phyloP scores from a whole-genome alignment of 108 stramenopile genomes.

The Schizochytrium sp. region DNA sequence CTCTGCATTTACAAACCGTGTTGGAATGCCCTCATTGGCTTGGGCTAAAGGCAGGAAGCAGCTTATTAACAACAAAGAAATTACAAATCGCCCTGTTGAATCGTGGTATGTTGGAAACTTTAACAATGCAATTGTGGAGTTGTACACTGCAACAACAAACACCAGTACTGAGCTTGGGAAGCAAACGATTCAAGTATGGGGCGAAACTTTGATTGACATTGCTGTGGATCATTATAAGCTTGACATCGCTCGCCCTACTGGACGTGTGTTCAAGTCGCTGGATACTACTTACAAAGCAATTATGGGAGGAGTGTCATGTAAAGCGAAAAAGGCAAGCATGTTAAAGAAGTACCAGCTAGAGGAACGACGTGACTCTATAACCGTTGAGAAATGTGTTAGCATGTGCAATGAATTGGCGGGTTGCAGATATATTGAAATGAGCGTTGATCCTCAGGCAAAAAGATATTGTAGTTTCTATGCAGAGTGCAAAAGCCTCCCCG shows the following conservation, averaged over 20 bases:
- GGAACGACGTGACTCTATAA: not conserved
- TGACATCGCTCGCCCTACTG: not conserved
- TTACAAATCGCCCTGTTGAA: not conserved
- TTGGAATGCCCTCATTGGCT: not conserved
- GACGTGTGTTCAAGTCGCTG: not conserved
- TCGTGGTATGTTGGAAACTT: not conserved
- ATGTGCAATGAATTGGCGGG: not conserved
- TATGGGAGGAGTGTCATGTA: not conserved
- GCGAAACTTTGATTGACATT: not conserved
- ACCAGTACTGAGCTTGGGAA: not conserved
- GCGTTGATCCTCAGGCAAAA: not conserved
- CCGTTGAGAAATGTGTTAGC: not conserved
- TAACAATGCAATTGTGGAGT: not conserved
- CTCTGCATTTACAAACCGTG: not conserved
- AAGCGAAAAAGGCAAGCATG: not conserved
- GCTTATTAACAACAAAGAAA: not conserved
- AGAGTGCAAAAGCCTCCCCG: not conserved
- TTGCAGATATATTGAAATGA: not conserved
- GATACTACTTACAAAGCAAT: not conserved
- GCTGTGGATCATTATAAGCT: not conserved
- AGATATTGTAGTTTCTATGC: not conserved
- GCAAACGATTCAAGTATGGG: not conserved
- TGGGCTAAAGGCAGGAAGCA: not conserved
- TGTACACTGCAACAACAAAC: not conserved
- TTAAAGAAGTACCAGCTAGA: not conserved